Base-by-base conservation (phyloP, 345 rosid species). In the Arabidopsis suecica region DNA sequence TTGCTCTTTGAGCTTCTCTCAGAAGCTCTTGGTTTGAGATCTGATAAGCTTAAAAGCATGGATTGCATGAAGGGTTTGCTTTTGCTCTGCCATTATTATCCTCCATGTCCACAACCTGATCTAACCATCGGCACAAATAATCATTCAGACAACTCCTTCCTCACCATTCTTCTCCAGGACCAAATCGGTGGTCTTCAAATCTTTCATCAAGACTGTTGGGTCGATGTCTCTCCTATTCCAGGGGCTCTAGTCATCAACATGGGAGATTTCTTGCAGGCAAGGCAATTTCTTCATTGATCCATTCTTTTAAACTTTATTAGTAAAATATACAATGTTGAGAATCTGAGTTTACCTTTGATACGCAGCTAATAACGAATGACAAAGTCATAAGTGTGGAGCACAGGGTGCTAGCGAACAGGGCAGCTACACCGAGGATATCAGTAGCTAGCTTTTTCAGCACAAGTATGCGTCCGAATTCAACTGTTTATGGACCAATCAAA, bases 51-150 rank as follows among this genome's bases (percentile, higher is more conserved):
- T 12, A 76, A 82, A 22, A 72, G 48, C 13, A 70, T 56, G 69
- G 84, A 49, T n/a, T 68, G 77, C 38, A 65, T 74, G 13, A 75
- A 84, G 44, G 66, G 68, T 23, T 23, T 75, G 53, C 38, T 41
- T 14, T 5, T 78, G 13, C 1, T 68, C 4, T 48, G 83, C 28
- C 85, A 85, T 45, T 85, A 85, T 22, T 79, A 77, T 37, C 85
- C 84, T 5, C 37, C 78, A 2, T 85, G 88, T 57, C 88, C 88
- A 2, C 74, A 85, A 71, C 88, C 85, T 32, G 82, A 83, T 7
- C 38, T 83, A 61, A 79, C 82, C 14, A 9, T 82, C 37, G 87
- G 84, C 6, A 18, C 77, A 11, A 61, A 32, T 8, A 65, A 32
- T 2, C 86, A 84, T 73, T 37, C 74, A 1, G 84, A 86, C 51